These are phyloP conservation scores for Mytilinidion resinicola DNA, from an alignment of 495 filamentous ascomycete genomes.

Conservation along the genomic window DNA sequence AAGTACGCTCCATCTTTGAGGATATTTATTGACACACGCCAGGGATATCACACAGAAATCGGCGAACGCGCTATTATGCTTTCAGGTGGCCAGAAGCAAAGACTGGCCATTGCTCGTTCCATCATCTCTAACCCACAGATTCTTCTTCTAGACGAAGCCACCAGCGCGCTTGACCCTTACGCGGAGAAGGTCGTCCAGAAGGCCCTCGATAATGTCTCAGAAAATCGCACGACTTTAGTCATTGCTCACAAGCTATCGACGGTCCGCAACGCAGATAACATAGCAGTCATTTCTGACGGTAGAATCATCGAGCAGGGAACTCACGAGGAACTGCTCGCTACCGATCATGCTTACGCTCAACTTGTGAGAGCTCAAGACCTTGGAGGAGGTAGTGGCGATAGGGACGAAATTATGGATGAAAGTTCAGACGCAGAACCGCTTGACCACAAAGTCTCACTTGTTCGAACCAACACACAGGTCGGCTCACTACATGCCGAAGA, in stretches of 20 bases:
- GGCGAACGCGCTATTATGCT: slow-evolving; percentile 21
- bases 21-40: not conserved
- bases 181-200: slow-evolving; percentile 54
- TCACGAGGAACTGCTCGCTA: slow-evolving; percentile 25
- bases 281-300: slow-evolving; percentile 52
- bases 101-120: slow-evolving; percentile 28
- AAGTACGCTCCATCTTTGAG: not conserved
- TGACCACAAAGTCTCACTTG: slow-evolving; percentile 3
- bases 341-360: slow-evolving; percentile 24
- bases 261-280: slow-evolving; percentile 41
- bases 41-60: slow-evolving; percentile 23
- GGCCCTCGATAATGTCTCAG: slow-evolving; percentile 47
- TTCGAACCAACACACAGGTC: slow-evolving; percentile 9
- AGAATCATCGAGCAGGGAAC: slow-evolving; percentile 32
- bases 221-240: slow-evolving; percentile 52
- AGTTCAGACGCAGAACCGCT: not conserved
- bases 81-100: slow-evolving; percentile 27
- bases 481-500: not conserved
- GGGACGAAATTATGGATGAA: not conserved
- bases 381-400: not conserved
- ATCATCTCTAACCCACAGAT: slow-evolving; percentile 27
- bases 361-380: slow-evolving; percentile 30
- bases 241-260: slow-evolving; percentile 59
- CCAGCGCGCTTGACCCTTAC: slow-evolving; percentile 49
- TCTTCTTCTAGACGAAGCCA: slow-evolving; percentile 31